Base-by-base conservation (phyloP, 2,329 filamentous ascomycete genomes). In the Pseudogymnoascus sp. region DNA sequence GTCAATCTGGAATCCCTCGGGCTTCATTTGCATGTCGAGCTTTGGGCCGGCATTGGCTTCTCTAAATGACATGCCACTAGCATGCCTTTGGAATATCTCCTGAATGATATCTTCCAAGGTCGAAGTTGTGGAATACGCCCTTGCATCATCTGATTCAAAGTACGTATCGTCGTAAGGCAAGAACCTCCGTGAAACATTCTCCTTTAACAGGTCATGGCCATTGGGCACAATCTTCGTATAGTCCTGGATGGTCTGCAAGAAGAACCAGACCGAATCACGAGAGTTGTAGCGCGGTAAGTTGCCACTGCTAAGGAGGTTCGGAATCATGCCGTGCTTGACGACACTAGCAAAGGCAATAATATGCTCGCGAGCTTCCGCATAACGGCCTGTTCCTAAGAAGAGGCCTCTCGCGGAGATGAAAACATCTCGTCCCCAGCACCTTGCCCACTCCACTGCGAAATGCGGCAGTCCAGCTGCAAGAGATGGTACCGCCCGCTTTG, bases 241-340 rank as follows among this genome's bases (percentile, higher is more conserved):
- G 72, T 99, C 94, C 71, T 99, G 94, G 58, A 97, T 93, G 67
- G 90, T 90, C 74, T 99, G 94, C 60, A 99, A 76, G 79, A 95
- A 96, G 80, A 97, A 99, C 94, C 94, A 99, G 42, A 97, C 85
- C 0, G 94, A 96, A 75, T 99, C 94, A 64, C 94, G 84, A 45
- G 94, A 92, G 74, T 99, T 99, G 79, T 97, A 99, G 25, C 94
- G 84, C 2, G 94, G 94, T 14, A 87, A 82, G 64, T 88, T 90
- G 5, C 94, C 92, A 64, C 90, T 91, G 67, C 91, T 88, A 12
- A 99, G 81, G 19, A 99, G 81, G 71, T 99, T 99, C 12, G 94
- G 94, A 63, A 99, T 92, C 92, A 97, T 96, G 60, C 94, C 94
- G 70, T 99, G 94, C 79, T 99, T 99, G 68, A 99, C 78, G 9